Percentiles rank a stretch among this genome's conserved stretches.
Conservation (phyloP, 1,139 yeast genomes). For the Taiozyma sp. region DNA sequence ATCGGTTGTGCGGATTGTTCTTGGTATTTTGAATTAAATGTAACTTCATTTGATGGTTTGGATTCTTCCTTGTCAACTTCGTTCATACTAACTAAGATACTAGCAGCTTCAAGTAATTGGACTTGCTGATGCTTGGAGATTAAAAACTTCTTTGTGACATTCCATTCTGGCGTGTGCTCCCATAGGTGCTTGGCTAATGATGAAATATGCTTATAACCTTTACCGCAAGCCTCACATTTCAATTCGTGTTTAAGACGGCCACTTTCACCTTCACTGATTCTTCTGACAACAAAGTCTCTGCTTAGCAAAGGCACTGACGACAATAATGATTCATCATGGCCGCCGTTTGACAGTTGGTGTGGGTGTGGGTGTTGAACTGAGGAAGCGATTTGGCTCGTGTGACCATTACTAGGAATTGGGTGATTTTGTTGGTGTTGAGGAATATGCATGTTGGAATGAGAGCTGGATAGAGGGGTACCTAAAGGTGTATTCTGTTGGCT, state of each 20-base stretch:
- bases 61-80: slow-evolving; percentile 30
- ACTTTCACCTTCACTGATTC: slow-evolving; percentile 82
- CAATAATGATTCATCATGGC: slow-evolving; percentile 19
- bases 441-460: slow-evolving; percentile 12
- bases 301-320: slow-evolving; percentile 44
- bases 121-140: slow-evolving; percentile 92
- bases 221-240: slow-evolving; percentile 86
- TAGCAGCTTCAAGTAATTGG: slow-evolving; percentile 82
- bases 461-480: slow-evolving; percentile 10
- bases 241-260: slow-evolving; percentile 79
- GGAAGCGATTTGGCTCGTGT: slow-evolving; percentile 3
- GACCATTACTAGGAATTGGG: neutral
- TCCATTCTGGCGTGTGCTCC: slow-evolving; percentile 94
- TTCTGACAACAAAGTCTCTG: slow-evolving; percentile 71
- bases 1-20: slow-evolving; percentile 12
- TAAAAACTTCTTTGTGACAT: slow-evolving; percentile 68
- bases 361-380: slow-evolving; percentile 1
- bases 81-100: slow-evolving; percentile 77
- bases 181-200: slow-evolving; percentile 74
- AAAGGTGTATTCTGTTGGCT: neutral
- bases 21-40: slow-evolving; percentile 6
- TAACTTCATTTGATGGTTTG: slow-evolving; percentile 2
- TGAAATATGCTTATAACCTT: slow-evolving; percentile 82
- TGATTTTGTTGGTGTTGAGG: slow-evolving; percentile 11
- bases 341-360: neutral